Evolutionary conservation across 768 basidiomycete genomes (phyloP).

Genomic region (Termitomyces sp.): DNA sequence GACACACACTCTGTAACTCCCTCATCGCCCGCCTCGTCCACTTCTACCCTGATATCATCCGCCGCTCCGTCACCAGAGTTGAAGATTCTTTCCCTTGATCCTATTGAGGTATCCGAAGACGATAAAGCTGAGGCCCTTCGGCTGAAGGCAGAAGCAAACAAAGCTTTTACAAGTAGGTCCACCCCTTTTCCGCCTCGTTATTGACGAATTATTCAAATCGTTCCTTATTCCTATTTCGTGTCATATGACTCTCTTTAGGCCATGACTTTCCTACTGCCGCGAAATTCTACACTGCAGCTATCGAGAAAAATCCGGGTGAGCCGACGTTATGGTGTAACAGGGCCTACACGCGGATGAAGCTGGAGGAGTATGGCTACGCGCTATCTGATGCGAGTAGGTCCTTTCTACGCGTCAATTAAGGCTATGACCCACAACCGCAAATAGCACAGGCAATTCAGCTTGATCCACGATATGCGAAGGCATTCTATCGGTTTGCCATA

Average conservation of each 20-base stretch:
- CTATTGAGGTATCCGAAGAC: conserved; percentile 52
- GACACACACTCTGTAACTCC: conserved; percentile 26
- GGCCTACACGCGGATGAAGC: conserved; percentile 86
- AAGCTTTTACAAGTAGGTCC: conserved; percentile 68
- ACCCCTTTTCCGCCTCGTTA: neutral
- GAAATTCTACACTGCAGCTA: conserved; percentile 75
- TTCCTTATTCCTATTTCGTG: neutral
- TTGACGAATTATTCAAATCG: conserved; percentile 1
- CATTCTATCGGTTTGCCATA: conserved; percentile 63
- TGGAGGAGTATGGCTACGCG: conserved; percentile 93
- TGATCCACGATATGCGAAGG: conserved; percentile 88
- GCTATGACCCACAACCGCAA: conserved; percentile 3
- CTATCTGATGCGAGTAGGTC: conserved; percentile 79
- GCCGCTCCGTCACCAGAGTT: conserved; percentile 52
- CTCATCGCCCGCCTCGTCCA: conserved; percentile 34
- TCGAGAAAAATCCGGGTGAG: conserved; percentile 84
- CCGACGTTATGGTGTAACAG: conserved; percentile 93
- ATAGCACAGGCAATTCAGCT: conserved; percentile 80
- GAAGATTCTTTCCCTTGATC: conserved; percentile 43
- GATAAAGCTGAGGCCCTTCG: conserved; percentile 62
- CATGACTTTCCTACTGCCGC: conserved; percentile 78
- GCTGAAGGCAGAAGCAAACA: conserved; percentile 85
- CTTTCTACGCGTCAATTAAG: neutral
- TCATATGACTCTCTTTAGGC: conserved; percentile 24
- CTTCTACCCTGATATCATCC: conserved; percentile 50